These are phyloP conservation scores for Xylariaceae sp. DNA, from an alignment of 2,329 filamentous ascomycete species.

Conservation along the genomic window DNA sequence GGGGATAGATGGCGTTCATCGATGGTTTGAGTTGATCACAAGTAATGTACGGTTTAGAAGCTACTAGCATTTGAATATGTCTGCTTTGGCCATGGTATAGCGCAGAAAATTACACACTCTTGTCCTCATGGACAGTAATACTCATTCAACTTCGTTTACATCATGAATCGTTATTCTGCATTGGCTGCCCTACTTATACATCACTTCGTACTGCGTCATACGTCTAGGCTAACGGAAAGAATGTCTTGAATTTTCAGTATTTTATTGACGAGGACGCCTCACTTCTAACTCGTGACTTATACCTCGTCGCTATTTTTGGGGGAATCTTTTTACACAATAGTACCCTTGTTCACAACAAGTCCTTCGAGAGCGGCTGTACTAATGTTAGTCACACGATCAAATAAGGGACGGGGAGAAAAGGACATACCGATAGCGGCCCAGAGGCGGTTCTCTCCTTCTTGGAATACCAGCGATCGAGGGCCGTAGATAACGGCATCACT, in stretches of 20 bases:
- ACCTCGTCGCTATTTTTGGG: neutral
- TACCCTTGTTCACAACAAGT: conserved; percentile 92
- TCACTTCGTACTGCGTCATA: neutral
- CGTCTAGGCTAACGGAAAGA: neutral
- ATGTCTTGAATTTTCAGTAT: neutral
- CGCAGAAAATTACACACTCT: neutral
- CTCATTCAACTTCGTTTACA: neutral
- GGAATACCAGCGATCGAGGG: conserved; percentile 78
- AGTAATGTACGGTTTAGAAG: conserved; percentile 20
- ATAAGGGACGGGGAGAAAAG: neutral
- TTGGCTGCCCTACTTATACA: neutral
- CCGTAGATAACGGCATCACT: conserved; percentile 93
- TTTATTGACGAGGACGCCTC: neutral
- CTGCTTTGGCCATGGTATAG: conserved; percentile 5
- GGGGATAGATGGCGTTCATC: conserved; percentile 15
- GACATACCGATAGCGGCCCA: conserved; percentile 77
- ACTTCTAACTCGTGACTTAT: neutral
- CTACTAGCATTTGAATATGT: conserved; percentile 18
- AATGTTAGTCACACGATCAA: conserved; percentile 13
- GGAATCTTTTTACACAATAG: conserved; percentile 42
- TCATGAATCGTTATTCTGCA: neutral
- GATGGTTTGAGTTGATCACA: conserved; percentile 11
- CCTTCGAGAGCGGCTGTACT: conserved; percentile 69
- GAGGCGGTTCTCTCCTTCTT: conserved; percentile 88
- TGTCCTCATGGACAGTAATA: neutral